These are phyloP conservation scores for Talaromyces verruculosus DNA, from an alignment of 2,329 filamentous ascomycete genomes.

Conservation along the genomic window DNA sequence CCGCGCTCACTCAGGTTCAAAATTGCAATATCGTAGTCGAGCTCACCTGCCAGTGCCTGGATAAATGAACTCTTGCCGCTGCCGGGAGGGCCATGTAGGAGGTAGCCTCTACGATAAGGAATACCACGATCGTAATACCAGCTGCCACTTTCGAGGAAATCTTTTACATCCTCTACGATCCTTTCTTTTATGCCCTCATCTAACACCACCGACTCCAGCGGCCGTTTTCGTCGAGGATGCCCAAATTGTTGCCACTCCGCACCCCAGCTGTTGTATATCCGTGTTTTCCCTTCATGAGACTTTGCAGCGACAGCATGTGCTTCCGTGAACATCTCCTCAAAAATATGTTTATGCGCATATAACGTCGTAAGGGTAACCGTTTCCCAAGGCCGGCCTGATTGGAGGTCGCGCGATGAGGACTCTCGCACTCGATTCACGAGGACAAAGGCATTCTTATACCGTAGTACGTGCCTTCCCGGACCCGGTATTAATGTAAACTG, in stretches of 20 bases:
- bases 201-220: conserved; percentile 81
- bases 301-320: conserved; percentile 77
- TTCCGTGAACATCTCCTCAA: conserved; percentile 85
- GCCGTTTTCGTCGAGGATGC: conserved; percentile 79
- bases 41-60: conserved; percentile 85
- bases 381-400: conserved; percentile 87
- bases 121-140: conserved; percentile 97
- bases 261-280: conserved; percentile 82
- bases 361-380: conserved; percentile 89
- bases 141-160: conserved; percentile 73
- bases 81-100: conserved; percentile 84
- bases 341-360: conserved; percentile 83
- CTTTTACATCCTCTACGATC: conserved; percentile 75
- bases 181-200: conserved; percentile 79
- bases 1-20: conserved; percentile 87
- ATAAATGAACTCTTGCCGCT: conserved; percentile 97
- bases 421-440: conserved; percentile 84
- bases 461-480: conserved; percentile 83
- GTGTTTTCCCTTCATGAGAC: conserved; percentile 86
- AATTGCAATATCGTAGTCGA: conserved; percentile 91
- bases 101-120: conserved; percentile 84
- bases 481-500: conserved; percentile 88
- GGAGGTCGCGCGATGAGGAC: conserved; percentile 72
- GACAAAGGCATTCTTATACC: conserved; percentile 83
- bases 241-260: conserved; percentile 85